Evolutionary conservation across 192 early-diverging fungal species (phyloP).

Genomic region (Linderina pennispora): DNA sequence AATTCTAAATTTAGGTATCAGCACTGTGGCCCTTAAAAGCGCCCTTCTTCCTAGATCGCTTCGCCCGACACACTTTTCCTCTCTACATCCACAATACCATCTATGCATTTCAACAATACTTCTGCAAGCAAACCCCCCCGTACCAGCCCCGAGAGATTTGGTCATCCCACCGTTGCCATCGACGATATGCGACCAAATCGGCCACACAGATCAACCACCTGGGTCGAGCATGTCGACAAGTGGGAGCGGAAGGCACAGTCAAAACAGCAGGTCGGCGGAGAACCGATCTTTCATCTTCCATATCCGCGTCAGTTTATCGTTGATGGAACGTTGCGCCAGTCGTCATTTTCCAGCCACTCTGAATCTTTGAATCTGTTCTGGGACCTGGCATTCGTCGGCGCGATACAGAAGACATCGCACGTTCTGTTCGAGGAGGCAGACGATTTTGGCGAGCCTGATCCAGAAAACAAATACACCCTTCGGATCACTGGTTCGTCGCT

Average conservation of each 20-base stretch:
- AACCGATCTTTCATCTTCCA: neutral
- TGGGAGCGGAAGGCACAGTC: neutral
- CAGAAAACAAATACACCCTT: too few species aligned
- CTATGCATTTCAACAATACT: too few species aligned
- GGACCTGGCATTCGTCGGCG: neutral
- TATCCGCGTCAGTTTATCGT: neutral
- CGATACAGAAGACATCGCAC: neutral
- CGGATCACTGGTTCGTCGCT: neutral
- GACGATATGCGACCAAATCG: too few species aligned
- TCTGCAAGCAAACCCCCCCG: too few species aligned
- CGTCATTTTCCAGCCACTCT: neutral
- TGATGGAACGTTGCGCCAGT: neutral
- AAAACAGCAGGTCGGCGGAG: neutral
- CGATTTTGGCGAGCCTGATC: too few species aligned
- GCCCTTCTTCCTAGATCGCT: too few species aligned
- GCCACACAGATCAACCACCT: neutral
- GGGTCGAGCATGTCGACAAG: neutral
- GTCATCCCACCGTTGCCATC: too few species aligned
- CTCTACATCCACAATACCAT: too few species aligned
- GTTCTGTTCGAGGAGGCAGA: neutral
- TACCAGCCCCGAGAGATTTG: too few species aligned
- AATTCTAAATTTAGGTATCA: too few species aligned
- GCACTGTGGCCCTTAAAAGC: too few species aligned
- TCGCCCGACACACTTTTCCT: too few species aligned
- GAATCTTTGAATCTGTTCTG: neutral